Base-by-base conservation (phyloP, 306 rosid genomes). In the Aeschynomene evenia region DNA sequence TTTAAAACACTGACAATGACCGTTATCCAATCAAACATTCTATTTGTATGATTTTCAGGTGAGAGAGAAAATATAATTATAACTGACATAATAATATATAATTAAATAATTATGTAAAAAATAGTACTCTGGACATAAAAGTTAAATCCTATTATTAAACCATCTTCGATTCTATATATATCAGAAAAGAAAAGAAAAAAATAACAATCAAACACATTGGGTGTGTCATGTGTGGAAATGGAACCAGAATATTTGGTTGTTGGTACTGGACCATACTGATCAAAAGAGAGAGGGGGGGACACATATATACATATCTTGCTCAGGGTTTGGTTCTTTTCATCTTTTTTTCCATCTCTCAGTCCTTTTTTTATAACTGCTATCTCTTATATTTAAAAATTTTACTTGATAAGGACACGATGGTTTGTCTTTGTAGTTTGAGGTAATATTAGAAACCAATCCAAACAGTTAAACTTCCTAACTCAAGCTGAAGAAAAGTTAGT, bases 221-320 rank as follows among this genome's bases (percentile, higher is more conserved):
- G 20, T 54, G 0, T 60, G 78, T 72, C 78, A 65, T 49, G 70
- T 49, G 70, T 78, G 78, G 75, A 73, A 68, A 56, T 29, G 71
- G 62, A 79, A 73, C 79, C 79, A 53, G 49, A 75, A 80, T 70
- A 80, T 74, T 70, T 74, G 73, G 77, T 71, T 63, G 77, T 70
- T 74, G 77, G 3, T 56, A 61, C 71, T 73, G 70, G 70, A 62
- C 70, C 55, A 61, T 53, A 46, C 15, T 45, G 18, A 71, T 49
- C 62, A 9, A 23, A 34, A 24, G 16, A 22, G 34, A 26, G 55
- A n/a, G 51, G 28, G 53, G 53, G 23, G 37, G 33, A n/a, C 19
- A 7, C 21, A 3, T 14, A 13, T 14, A 10, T 4, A 7, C 14
- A 15, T 39, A 23, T 22, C 29, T 24, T 33, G 19, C 52, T 60